phyloP scores from a whole-genome alignment of 805 yeast genomes.

The Candida golubevii region DNA sequence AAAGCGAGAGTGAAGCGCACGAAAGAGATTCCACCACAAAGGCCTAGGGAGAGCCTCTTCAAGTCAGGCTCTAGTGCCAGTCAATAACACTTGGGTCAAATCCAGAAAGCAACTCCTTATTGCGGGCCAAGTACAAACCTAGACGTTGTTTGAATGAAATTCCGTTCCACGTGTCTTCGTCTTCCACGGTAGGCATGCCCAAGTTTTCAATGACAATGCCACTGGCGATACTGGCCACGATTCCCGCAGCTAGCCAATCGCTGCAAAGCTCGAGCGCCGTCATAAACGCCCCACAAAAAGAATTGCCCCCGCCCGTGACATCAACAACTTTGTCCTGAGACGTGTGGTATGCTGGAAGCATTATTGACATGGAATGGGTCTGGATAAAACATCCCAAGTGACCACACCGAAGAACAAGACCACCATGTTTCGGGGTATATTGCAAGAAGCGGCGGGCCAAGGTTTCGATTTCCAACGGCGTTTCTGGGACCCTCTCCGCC shows the following conservation, averaged over 20 bases:
- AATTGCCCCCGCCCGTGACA: constrained; percentile 45
- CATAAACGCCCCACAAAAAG: constrained; percentile 43
- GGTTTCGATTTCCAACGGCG: constrained; percentile 34
- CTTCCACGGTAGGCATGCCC: constrained; percentile 56
- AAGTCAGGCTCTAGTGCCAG: constrained; percentile 3
- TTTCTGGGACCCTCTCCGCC: constrained; percentile 38
- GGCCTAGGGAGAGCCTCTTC: neutral
- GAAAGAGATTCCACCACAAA: too few species aligned
- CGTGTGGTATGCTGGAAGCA: constrained; percentile 75
- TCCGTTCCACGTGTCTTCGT: constrained; percentile 62
- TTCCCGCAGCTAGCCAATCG: constrained; percentile 50
- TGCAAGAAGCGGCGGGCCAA: constrained; percentile 14
- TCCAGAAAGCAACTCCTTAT: constrained; percentile 7
- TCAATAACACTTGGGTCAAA: constrained; percentile 3
- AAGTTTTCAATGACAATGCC: constrained; percentile 77
- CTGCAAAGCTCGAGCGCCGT: constrained; percentile 52
- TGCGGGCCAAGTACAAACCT: constrained; percentile 28
- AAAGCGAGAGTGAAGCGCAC: neutral
- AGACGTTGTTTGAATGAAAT: constrained; percentile 42
- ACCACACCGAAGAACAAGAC: constrained; percentile 74
- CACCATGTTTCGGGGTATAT: constrained; percentile 40
- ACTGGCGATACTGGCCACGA: constrained; percentile 73
- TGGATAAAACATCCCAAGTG: constrained; percentile 58
- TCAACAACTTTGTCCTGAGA: constrained; percentile 33
- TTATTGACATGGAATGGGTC: constrained; percentile 25